These are phyloP conservation scores for Naganishia antarctica DNA, from an alignment of 768 basidiomycete genomes.

Conservation along the genomic window DNA sequence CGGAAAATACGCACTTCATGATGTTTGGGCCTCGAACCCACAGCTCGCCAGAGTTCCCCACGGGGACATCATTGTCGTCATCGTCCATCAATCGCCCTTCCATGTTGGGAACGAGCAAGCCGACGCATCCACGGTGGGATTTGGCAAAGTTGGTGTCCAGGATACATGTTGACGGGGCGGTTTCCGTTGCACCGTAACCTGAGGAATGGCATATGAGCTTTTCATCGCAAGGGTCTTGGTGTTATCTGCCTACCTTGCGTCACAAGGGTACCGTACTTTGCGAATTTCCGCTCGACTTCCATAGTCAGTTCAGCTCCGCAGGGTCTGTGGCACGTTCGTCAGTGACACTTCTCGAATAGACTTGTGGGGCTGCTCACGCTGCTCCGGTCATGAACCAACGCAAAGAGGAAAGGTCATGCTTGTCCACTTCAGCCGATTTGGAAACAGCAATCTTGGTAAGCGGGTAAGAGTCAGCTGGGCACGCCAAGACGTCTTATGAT, in stretches of 20 bases:
- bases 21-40: constrained; percentile 73
- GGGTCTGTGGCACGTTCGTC: constrained; percentile 48
- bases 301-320: constrained; percentile 61
- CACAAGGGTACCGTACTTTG: constrained; percentile 34
- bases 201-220: neutral
- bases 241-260: neutral
- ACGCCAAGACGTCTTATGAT: neutral
- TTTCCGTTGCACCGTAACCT: constrained; percentile 66
- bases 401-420: constrained; percentile 64
- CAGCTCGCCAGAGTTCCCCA: constrained; percentile 67
- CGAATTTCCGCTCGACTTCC: constrained; percentile 52
- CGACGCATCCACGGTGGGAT: constrained; percentile 61
- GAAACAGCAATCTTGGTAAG: constrained; percentile 56
- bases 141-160: constrained; percentile 53
- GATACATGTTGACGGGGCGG: constrained; percentile 65
- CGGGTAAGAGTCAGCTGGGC: neutral
- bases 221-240: too few relatives aligned
- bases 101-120: constrained; percentile 67
- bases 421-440: constrained; percentile 60
- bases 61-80: constrained; percentile 57
- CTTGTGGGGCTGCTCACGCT: constrained; percentile 57
- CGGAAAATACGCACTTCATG: constrained; percentile 57
- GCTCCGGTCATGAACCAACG: constrained; percentile 65
- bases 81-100: constrained; percentile 64
- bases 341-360: neutral